Evolutionary conservation across 2,329 filamentous ascomycete genomes (phyloP).

Genomic region (Claviceps citrina): DNA sequence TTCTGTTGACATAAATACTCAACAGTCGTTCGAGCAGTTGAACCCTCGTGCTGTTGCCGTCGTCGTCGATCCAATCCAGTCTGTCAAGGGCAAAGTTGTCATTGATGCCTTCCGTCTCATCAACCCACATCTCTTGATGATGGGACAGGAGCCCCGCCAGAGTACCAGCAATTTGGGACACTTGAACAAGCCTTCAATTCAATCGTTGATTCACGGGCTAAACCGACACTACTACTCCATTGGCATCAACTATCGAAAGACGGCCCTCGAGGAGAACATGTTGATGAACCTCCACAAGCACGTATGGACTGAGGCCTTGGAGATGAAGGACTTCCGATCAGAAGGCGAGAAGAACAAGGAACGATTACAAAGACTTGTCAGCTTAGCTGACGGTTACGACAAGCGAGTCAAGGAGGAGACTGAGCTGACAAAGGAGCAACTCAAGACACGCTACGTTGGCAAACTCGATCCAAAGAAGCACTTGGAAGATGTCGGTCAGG

Average conservation of each 20-base stretch:
- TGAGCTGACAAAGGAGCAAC: constrained; percentile 87
- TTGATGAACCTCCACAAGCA: constrained; percentile 99
- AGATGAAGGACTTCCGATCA: constrained; percentile 88
- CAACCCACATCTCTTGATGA: constrained; percentile 93
- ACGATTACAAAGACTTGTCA: constrained; percentile 72
- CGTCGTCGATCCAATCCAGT: constrained; percentile 96
- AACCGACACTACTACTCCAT: constrained; percentile 99
- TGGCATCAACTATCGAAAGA: constrained; percentile 95
- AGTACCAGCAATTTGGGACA: constrained; percentile 96
- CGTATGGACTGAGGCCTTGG: constrained; percentile 92
- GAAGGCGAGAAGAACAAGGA: constrained; percentile 81
- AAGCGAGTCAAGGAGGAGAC: constrained; percentile 98
- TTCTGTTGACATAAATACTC: constrained; percentile 97
- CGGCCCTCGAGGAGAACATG: constrained; percentile 97
- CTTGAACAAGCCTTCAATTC: constrained; percentile 98
- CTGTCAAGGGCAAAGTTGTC: constrained; percentile 98
- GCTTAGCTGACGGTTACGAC: constrained; percentile 87
- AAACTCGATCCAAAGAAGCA: constrained; percentile 99
- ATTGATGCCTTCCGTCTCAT: constrained; percentile 98
- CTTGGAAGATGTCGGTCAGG: constrained; percentile 87
- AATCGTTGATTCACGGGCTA: constrained; percentile 92
- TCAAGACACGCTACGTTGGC: constrained; percentile 97
- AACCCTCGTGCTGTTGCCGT: constrained; percentile 93
- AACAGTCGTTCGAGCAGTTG: constrained; percentile 98
- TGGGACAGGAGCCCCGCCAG: constrained; percentile 93